Base-by-base conservation (phyloP, 257 asterid species). In the Solanum clarkiae region DNA sequence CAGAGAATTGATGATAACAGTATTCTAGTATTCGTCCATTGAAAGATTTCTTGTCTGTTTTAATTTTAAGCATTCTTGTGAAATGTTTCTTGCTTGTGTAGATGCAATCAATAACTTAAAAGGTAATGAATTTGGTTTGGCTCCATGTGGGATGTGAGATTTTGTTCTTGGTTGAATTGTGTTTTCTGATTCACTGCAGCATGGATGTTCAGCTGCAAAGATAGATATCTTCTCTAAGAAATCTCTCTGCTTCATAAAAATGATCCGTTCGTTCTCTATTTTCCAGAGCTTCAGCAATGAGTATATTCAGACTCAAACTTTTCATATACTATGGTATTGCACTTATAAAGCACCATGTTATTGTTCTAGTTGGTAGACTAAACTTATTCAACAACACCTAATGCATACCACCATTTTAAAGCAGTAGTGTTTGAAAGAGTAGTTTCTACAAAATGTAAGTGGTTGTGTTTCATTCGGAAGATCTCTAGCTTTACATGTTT, bases 1-100 rank as follows among this genome's bases (percentile, higher is more conserved):
- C 87, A 87, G 8, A 92, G 90, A 87, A 90, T 97, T 40, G 82
- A 74, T 40, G 93, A 89, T 87, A 90, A 91, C 87, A 91, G 71
- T 71, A 80, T 91, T 82, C 91, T 90, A 96, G 99, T 95, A 89
- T 77, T 62, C 84, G 53, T 66, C 60, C 85, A 71, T 62, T 80
- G 42, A 77, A 59, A 88, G 71, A 51, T 85, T 84, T 81, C 51
- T 16, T 10, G 83, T 26, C 65, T 77, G 45, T 53, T 59, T 59
- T 55, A 53, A 4, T 51, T 26, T 54, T 53, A 53, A 79, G 26
- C 65, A 29, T 15, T 53, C 29, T 53, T 79, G 18, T 53, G 83
- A 79, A 54, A 16, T 75, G 40, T 53, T 53, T 79, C 82, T 49
- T 77, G 62, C 82, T 47, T 80, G 29, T 85, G 32, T 71, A 32